Percentiles rank a stretch among this genome's conserved stretches.
Conservation (phyloP, 345 rosid genomes). For the Pistacia vera region DNA sequence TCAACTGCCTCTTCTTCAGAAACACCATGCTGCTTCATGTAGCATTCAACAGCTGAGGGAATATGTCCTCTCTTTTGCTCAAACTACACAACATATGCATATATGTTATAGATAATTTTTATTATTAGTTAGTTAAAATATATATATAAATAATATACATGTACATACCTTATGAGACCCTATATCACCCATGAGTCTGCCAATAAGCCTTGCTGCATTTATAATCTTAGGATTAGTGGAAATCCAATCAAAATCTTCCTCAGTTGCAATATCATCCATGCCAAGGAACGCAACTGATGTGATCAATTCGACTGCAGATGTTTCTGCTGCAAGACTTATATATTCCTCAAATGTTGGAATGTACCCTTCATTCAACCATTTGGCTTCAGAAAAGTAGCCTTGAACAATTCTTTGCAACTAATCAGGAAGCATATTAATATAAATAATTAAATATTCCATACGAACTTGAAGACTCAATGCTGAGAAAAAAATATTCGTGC, state of each 20-base stretch:
- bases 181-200: not conserved
- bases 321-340: conserved; percentile 11
- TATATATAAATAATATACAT: no score
- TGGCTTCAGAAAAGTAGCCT: conserved; percentile 26
- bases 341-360: conserved; percentile 31
- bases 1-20: not conserved
- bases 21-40: not conserved
- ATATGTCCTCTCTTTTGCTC: conserved; percentile 33
- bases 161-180: not conserved
- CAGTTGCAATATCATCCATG: not conserved
- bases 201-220: not conserved
- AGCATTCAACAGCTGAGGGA: conserved; percentile 23
- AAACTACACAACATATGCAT: not conserved
- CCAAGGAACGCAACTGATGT: conserved; percentile 1
- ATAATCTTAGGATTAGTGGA: not conserved
- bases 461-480: no score
- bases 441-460: not conserved
- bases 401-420: not conserved
- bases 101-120: no score
- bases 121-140: no score
- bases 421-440: not conserved
- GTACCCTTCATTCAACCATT: conserved; percentile 16
- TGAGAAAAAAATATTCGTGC: no score
- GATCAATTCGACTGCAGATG: not conserved
- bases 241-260: conserved; percentile 15